These are phyloP conservation scores for Colletotrichum scovillei DNA, from an alignment of 2,329 filamentous ascomycete species.

Conservation along the genomic window DNA sequence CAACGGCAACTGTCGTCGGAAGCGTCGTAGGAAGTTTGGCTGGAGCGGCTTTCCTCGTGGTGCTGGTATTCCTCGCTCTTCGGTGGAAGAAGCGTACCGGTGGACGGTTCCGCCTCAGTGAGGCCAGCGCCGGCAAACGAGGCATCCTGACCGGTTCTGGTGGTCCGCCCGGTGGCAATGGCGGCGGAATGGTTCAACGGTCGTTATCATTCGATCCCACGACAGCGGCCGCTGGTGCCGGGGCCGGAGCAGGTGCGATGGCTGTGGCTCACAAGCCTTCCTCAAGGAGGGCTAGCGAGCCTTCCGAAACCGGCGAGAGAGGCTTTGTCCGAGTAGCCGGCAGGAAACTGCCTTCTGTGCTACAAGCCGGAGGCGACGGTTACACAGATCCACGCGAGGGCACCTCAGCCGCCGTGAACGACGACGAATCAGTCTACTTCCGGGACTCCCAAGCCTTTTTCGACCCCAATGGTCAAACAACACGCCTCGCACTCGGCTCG, in stretches of 20 bases:
- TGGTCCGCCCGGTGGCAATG: slow-evolving; percentile 37
- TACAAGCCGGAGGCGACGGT: slow-evolving; percentile 72
- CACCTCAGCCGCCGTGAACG: slow-evolving; percentile 43
- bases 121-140: slow-evolving; percentile 47
- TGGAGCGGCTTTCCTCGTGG: slow-evolving; percentile 66
- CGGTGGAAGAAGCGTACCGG: slow-evolving; percentile 65
- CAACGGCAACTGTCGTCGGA: slow-evolving; percentile 56
- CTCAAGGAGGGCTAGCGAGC: slow-evolving; percentile 48
- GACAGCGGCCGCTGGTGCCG: not conserved
- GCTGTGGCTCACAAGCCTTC: slow-evolving; percentile 39
- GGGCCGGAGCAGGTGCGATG: slow-evolving; percentile 23
- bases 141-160: slow-evolving; percentile 43
- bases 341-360: slow-evolving; percentile 71
- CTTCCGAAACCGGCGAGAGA: slow-evolving; percentile 58
- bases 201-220: slow-evolving; percentile 49
- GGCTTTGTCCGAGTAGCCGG: slow-evolving; percentile 75
- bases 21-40: slow-evolving; percentile 69
- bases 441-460: slow-evolving; percentile 63
- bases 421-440: slow-evolving; percentile 61
- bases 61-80: slow-evolving; percentile 65
- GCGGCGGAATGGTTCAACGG: slow-evolving; percentile 58
- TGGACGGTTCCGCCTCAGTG: slow-evolving; percentile 56
- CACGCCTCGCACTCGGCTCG: slow-evolving; percentile 63
- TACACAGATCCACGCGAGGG: slow-evolving; percentile 63
- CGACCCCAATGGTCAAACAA: slow-evolving; percentile 44